Base-by-base conservation (phyloP, 306 rosid genomes). In the Biancaea sappan region DNA sequence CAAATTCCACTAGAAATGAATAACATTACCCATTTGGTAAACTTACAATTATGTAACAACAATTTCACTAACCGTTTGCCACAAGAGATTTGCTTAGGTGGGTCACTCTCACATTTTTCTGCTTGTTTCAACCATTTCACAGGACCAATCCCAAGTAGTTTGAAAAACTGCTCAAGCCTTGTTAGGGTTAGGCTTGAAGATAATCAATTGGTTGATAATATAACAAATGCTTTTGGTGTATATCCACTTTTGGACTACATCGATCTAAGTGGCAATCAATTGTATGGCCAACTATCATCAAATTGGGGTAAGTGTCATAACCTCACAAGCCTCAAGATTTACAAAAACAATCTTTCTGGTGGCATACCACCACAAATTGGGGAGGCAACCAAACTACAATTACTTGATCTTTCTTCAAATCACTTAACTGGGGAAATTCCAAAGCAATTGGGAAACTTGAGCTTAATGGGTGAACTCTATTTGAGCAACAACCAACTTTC, bases 381-480 rank as follows among this genome's bases (percentile, higher is more conserved):
- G 3, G 29, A 46, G n/a, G 79, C 78, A 63, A 63, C 61, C 72
- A 78, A 71, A 0, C 57, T 86, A 38, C 22, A 8, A 4, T 24
- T 5, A 2, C 82, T 80, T 16, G 50, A 77, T 35, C 32, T 80
- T 1, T 77, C 81, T 46, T 70, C 79, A 0, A 82, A 82, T 41
- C 13, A 12, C 8, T 66, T 85, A 2, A 28, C 31, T 0, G 87
- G 87, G 41, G 4, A 40, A 54, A 74, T 82, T 69, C 85, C 85
- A 2, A 38, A 35, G 50, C 75, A 86, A 6, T 18, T 86, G 11
- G 68, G 77, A 2, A 71, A 53, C 0, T 53, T 78, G 73, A 22
- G 12, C n/a, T 19, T 0, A 3, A 40, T 78, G 68, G 3, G 1
- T 9, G 1, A 21, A 3, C 68, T 78, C 4, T 10, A 5, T 6